Base-by-base conservation (phyloP, 2,329 filamentous ascomycete species). In the Xylariaceae sp. region DNA sequence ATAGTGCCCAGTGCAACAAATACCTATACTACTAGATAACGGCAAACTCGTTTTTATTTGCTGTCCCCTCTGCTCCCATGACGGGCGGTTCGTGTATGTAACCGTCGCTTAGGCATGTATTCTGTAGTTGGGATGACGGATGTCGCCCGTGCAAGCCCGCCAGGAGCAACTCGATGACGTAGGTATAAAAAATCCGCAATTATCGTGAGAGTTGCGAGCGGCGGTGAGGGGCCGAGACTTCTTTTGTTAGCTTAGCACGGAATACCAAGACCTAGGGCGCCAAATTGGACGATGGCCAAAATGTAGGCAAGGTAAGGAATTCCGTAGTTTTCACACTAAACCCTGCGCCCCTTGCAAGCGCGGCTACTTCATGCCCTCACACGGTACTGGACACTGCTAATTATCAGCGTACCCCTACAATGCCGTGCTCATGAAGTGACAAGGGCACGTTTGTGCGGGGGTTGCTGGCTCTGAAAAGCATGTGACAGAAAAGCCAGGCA, bases 401-500 rank as follows among this genome's bases (percentile, higher is more conserved):
- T 30, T 30, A 30, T 30, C 23, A 30, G 23, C 37, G 37, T 41
- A 41, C 37, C 37, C 11, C 8, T 41, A 41, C 37, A 9, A 41
- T 41, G 37, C 37, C 37, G 11, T 41, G 8, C 11, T 13, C 37
- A 13, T 53, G 17, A 35, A 56, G 7, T 17, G 57, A 52, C 55
- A 53, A 49, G 53, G 37, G 39, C 35, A 41, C 51, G 44, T n/a
- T 18, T 50, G 35, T 41, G 47, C 39, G 34, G 49, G 51, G 57
- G 44, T 54, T 60, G 52, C 44, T n/a, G 48, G 53, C 39, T 45
- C 18, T 13, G 9, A 9, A 9, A 41, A 47, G 55, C 61, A 65
- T 65, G 63, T 65, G 63, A 63, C 51, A n/a, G 55, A 57, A 13
- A 13, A 51, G 52, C 58, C 53, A 41, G 56, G 50, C 58, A 13